These are phyloP conservation scores for Mesembryanthemum crystallinum DNA, from an alignment of 148 eudicot genomes.

Conservation along the genomic window DNA sequence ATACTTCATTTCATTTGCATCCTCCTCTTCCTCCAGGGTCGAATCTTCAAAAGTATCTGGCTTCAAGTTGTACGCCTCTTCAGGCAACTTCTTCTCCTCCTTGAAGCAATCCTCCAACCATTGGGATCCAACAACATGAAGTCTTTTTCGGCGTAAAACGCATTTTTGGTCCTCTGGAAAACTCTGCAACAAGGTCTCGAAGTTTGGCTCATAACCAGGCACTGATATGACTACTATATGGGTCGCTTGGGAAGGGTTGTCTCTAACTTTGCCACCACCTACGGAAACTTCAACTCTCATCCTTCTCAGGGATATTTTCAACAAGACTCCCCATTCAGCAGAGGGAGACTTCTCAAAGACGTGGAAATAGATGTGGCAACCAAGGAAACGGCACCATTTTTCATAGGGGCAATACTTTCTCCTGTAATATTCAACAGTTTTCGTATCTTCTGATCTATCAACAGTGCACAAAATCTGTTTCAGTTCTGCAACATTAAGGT, in stretches of 20 bases:
- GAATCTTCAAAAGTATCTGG: slow-evolving; percentile 48
- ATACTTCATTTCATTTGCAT: slow-evolving; percentile 7
- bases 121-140: slow-evolving; percentile 59
- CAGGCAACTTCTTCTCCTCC: slow-evolving; percentile 51
- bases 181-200: slow-evolving; percentile 50
- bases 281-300: slow-evolving; percentile 67
- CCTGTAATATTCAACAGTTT: slow-evolving; percentile 51
- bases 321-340: slow-evolving; percentile 39
- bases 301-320: slow-evolving; percentile 50
- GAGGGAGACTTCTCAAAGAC: slow-evolving; percentile 35
- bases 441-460: slow-evolving; percentile 44
- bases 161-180: slow-evolving; percentile 56
- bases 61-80: slow-evolving; percentile 59
- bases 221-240: slow-evolving; percentile 65
- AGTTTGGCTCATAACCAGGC: slow-evolving; percentile 39
- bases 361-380: slow-evolving; percentile 72
- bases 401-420: slow-evolving; percentile 66
- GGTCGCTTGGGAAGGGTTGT: slow-evolving; percentile 56
- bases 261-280: slow-evolving; percentile 71
- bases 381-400: slow-evolving; percentile 70
- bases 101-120: slow-evolving; percentile 84
- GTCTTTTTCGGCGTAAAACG: slow-evolving; percentile 39
- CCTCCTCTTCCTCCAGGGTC: slow-evolving; percentile 39
- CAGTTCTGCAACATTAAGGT: slow-evolving; percentile 59
- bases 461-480: slow-evolving; percentile 68